A percentile compares a stretch with the other conserved stretches of the same genome.
These are phyloP conservation scores for Caryopteris hybrid DNA, from an alignment of 305 asterid genomes.

Conservation along the genomic window DNA sequence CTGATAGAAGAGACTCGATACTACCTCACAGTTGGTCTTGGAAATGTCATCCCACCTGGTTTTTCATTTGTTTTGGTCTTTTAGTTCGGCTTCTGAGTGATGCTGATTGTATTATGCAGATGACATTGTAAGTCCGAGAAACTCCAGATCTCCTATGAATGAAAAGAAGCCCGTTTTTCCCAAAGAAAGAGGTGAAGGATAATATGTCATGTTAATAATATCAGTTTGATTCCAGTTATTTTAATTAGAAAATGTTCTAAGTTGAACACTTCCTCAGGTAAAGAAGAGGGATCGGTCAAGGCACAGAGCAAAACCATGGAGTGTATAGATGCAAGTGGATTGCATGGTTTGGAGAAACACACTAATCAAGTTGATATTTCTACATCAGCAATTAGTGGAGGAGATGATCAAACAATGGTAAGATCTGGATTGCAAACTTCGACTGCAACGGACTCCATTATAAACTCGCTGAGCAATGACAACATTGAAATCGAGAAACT, in stretches of 20 bases:
- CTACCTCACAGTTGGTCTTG: not conserved
- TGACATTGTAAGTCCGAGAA: constrained; percentile 17
- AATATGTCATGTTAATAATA: not conserved
- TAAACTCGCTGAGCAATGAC: constrained; percentile 32
- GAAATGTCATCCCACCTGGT: not conserved
- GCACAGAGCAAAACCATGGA: constrained; percentile 25
- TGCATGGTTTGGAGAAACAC: constrained; percentile 3
- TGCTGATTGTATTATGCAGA: constrained; percentile 24
- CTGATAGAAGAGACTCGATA: no score
- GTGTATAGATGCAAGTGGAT: constrained; percentile 34
- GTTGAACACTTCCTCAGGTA: constrained; percentile 31
- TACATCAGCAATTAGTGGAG: not conserved
- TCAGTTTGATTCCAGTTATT: not conserved
- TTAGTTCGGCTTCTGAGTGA: not conserved
- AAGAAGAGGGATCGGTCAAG: constrained; percentile 30
- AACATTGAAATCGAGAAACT: constrained; percentile 60
- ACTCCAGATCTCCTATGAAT: constrained; percentile 14
- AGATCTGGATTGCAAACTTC: constrained; percentile 48
- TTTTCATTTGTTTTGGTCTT: not conserved
- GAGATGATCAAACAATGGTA: constrained; percentile 8
- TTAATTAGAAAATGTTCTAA: not conserved
- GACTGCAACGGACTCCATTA: constrained; percentile 28
- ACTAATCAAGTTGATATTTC: not conserved
- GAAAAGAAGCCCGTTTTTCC: constrained; percentile 23
- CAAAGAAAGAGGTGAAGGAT: constrained; percentile 26